phyloP scores from a whole-genome alignment of 371 early-diverging fungal species.

The Mucor mucedo region DNA sequence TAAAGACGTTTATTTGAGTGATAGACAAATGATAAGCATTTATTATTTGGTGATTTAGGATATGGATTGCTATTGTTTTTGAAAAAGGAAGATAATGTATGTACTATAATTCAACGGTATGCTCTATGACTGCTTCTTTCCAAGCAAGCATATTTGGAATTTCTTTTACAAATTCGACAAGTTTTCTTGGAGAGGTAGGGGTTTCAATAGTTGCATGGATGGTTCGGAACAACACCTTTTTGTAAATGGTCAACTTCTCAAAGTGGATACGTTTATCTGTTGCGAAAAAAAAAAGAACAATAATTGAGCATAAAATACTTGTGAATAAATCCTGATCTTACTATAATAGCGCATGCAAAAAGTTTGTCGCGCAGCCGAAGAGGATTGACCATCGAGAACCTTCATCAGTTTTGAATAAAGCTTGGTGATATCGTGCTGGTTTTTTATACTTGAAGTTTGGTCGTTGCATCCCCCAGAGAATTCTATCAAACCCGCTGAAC shows the following conservation, averaged over 20 bases:
- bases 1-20: background rate
- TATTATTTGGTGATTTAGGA: too few relatives aligned
- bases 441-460: constrained; percentile 5
- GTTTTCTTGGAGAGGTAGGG: constrained; percentile 14
- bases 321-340: too few relatives aligned
- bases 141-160: constrained; percentile 15
- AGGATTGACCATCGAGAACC: background rate
- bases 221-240: constrained; percentile 9
- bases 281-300: constrained; percentile 8
- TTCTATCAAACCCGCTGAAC: constrained; percentile 4
- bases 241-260: constrained; percentile 1
- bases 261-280: constrained; percentile 6
- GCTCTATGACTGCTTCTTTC: constrained; percentile 13
- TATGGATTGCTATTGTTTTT: too few relatives aligned
- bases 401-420: constrained; percentile 3
- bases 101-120: constrained; percentile 4
- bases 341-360: constrained; percentile 11
- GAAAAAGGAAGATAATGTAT: too few relatives aligned
- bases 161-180: constrained; percentile 12
- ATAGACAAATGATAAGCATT: background rate
- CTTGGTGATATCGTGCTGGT: constrained; percentile 15
- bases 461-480: constrained; percentile 16
- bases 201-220: constrained; percentile 16
- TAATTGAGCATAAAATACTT: background rate
- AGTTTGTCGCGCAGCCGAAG: constrained; percentile 1